Conservation (phyloP, 2,329 filamentous ascomycete genomes). For the Drechslerella dactyloides region DNA sequence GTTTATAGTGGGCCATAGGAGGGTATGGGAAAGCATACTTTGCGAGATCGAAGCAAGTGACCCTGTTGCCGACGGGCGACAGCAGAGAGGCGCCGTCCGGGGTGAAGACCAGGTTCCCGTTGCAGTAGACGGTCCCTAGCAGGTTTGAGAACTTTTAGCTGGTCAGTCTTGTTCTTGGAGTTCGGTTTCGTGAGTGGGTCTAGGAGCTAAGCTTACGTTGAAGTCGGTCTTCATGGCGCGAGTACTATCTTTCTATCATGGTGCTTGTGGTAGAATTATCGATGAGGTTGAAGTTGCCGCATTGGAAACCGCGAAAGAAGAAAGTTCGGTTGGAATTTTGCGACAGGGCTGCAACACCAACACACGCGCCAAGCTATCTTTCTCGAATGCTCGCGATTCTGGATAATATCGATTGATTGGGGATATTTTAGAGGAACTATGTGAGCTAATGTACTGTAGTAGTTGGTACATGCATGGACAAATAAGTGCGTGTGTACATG, state of each 20-base stretch:
- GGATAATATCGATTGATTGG: neutral
- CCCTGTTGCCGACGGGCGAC: conserved; percentile 93
- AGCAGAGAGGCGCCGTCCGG: conserved; percentile 94
- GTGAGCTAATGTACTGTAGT: too few species aligned
- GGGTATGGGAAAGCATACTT: conserved; percentile 67
- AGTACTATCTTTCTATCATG: conserved; percentile 53
- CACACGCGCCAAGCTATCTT: neutral
- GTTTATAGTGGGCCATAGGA: neutral
- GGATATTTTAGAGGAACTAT: too few species aligned
- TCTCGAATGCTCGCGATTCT: too few species aligned
- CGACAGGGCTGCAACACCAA: conserved; percentile 26
- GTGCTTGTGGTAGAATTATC: neutral
- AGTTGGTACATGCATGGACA: too few species aligned
- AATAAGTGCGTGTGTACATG: too few species aligned
- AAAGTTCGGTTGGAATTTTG: conserved; percentile 18
- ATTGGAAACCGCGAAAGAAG: conserved; percentile 16
- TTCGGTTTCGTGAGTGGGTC: neutral
- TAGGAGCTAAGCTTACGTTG: conserved; percentile 68
- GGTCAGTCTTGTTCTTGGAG: neutral
- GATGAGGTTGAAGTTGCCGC: conserved; percentile 36
- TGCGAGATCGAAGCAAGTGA: conserved; percentile 93
- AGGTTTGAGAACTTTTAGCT: conserved; percentile 88
- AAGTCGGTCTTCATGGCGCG: conserved; percentile 97
- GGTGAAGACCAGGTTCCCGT: conserved; percentile 95
- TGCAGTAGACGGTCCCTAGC: conserved; percentile 96